These are phyloP conservation scores for Lithocarpus polystachyus DNA, from an alignment of 306 rosid species.

Conservation along the genomic window DNA sequence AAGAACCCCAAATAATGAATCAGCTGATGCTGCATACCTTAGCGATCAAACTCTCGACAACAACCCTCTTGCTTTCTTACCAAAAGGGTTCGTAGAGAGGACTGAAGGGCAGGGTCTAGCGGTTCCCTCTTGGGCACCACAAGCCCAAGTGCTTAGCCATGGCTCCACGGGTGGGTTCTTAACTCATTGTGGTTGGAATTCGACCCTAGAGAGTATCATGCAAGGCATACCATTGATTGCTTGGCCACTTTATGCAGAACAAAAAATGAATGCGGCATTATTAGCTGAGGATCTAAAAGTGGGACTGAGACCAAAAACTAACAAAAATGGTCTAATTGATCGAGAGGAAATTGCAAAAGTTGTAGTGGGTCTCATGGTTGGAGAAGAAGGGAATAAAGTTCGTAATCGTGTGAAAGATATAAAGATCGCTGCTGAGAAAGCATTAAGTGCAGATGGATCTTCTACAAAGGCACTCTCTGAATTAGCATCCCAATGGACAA, in stretches of 20 bases:
- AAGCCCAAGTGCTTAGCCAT: conserved; percentile 21
- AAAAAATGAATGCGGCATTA: conserved; percentile 22
- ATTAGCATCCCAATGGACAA: conserved; percentile 24
- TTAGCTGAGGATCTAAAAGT: conserved; percentile 18
- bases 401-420: background rate
- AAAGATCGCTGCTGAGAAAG: conserved; percentile 12
- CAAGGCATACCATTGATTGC: conserved; percentile 26
- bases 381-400: conserved; percentile 27
- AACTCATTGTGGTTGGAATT: conserved; percentile 34
- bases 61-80: conserved; percentile 13
- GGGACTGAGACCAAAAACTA: conserved; percentile 25
- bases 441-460: conserved; percentile 19
- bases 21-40: conserved; percentile 14
- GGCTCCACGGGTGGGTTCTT: conserved; percentile 24
- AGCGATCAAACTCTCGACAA: background rate
- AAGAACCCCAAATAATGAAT: conserved; percentile 11
- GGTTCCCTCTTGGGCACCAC: conserved; percentile 31
- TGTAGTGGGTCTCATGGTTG: conserved; percentile 13
- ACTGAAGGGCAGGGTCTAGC: conserved; percentile 23
- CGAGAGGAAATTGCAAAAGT: conserved; percentile 32
- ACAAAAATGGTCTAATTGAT: conserved; percentile 14
- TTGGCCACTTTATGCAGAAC: conserved; percentile 32
- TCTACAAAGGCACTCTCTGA: conserved; percentile 24
- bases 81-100: conserved; percentile 21
- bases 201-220: conserved; percentile 19